Percentiles rank a stretch among this genome's conserved stretches.
phyloP scores from a whole-genome alignment of 495 filamentous ascomycete genomes.

The Niebla homalea region DNA sequence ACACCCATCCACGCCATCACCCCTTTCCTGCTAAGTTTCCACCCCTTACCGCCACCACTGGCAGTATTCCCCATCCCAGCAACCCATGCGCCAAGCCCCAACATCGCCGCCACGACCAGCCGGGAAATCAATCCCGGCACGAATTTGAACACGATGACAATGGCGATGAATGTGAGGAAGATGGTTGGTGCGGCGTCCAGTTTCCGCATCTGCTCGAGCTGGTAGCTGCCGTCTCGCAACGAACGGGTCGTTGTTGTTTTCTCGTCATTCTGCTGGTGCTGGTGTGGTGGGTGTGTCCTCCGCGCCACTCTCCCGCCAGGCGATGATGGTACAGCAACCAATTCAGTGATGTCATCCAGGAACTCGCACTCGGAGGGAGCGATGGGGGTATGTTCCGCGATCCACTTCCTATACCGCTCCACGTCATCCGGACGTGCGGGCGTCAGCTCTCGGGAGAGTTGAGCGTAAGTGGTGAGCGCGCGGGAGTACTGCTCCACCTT shows the following conservation, averaged over 20 bases:
- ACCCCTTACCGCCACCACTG: background rate
- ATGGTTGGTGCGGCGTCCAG: constrained; percentile 28
- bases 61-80: constrained; percentile 6
- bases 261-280: background rate
- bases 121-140: constrained; percentile 25
- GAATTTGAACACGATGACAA: constrained; percentile 44
- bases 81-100: background rate
- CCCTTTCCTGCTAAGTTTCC: background rate
- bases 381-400: constrained; percentile 47
- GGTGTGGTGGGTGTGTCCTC: background rate
- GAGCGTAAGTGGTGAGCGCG: constrained; percentile 54
- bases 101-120: constrained; percentile 14
- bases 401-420: constrained; percentile 51
- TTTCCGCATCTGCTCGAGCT: background rate
- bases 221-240: background rate
- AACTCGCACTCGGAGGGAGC: constrained; percentile 55
- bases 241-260: constrained; percentile 1
- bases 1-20: background rate
- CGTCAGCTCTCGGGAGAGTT: constrained; percentile 41
- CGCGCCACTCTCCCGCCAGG: background rate
- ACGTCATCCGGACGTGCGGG: constrained; percentile 45
- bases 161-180: constrained; percentile 42
- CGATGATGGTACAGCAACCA: constrained; percentile 41
- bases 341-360: constrained; percentile 49
- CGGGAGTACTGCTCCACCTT: constrained; percentile 77